These are phyloP conservation scores for Diospyros kaki DNA, from an alignment of 148 eudicot genomes.

Conservation along the genomic window DNA sequence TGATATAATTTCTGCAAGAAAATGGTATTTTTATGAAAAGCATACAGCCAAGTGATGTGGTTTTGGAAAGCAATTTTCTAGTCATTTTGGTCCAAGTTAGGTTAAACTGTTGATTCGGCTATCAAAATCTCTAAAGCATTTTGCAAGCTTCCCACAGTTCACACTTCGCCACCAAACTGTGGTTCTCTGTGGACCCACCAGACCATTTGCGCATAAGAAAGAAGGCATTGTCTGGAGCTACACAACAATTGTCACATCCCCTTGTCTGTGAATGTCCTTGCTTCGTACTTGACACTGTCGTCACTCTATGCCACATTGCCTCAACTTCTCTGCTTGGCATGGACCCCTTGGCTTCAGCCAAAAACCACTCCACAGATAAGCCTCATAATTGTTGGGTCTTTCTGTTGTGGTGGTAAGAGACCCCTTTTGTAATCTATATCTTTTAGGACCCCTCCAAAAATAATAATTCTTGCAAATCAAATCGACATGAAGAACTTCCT, in stretches of 20 bases:
- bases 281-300: not conserved
- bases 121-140: too few relatives aligned
- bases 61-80: too few relatives aligned
- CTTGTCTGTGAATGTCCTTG: not conserved
- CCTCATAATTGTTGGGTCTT: not conserved
- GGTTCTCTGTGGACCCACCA: too few relatives aligned
- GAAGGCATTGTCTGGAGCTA: not conserved
- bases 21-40: too few relatives aligned
- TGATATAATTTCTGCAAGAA: not conserved
- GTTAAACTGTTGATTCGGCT: too few relatives aligned
- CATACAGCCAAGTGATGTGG: too few relatives aligned
- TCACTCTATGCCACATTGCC: not conserved
- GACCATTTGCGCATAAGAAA: too few relatives aligned
- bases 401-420: not conserved
- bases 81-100: too few relatives aligned
- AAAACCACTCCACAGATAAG: not conserved
- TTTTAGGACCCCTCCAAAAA: not conserved
- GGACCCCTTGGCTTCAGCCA: not conserved
- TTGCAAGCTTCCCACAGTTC: too few relatives aligned
- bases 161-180: too few relatives aligned
- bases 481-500: too few relatives aligned
- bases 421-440: not conserved
- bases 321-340: not conserved
- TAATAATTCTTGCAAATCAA: too few relatives aligned
- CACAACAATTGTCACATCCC: not conserved